Evolutionary conservation across 129 eudicot genomes (phyloP).

Genomic region (Flaveria linearis): DNA sequence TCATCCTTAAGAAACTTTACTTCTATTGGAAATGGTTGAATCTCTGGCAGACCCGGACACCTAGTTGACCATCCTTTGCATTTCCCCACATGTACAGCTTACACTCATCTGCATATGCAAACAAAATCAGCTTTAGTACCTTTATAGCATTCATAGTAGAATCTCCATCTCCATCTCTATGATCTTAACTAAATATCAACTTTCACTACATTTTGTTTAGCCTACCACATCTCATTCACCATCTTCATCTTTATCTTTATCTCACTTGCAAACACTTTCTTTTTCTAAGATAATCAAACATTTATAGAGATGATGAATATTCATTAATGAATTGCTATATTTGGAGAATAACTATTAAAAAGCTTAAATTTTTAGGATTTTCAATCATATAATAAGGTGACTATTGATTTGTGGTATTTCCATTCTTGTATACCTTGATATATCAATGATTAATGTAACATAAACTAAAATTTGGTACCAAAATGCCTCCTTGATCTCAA

Average conservation of each 20-base stretch:
- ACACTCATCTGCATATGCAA: slow-evolving; percentile 58
- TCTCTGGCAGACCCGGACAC: slow-evolving; percentile 81
- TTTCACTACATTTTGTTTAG: no score
- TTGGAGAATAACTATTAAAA: no score
- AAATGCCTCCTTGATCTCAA: slow-evolving; percentile 8
- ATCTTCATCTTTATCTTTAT: no score
- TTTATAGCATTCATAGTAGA: background rate
- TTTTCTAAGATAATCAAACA: no score
- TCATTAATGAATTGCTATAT: no score
- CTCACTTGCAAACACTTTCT: no score
- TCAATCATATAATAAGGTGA: slow-evolving; percentile 1
- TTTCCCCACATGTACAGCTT: slow-evolving; percentile 97
- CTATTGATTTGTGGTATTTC: background rate
- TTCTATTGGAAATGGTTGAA: slow-evolving; percentile 74
- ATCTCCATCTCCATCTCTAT: no score
- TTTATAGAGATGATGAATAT: no score
- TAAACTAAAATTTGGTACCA: background rate
- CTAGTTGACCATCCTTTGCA: slow-evolving; percentile 75
- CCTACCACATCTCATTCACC: no score
- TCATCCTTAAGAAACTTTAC: slow-evolving; percentile 80
- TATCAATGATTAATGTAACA: no score
- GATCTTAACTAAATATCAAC: no score
- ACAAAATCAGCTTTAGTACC: slow-evolving; percentile 1
- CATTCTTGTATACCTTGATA: background rate
- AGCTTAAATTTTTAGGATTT: background rate